Evolutionary conservation across 768 basidiomycete genomes (phyloP).

Genomic region (Suillus fuscotomentosus): DNA sequence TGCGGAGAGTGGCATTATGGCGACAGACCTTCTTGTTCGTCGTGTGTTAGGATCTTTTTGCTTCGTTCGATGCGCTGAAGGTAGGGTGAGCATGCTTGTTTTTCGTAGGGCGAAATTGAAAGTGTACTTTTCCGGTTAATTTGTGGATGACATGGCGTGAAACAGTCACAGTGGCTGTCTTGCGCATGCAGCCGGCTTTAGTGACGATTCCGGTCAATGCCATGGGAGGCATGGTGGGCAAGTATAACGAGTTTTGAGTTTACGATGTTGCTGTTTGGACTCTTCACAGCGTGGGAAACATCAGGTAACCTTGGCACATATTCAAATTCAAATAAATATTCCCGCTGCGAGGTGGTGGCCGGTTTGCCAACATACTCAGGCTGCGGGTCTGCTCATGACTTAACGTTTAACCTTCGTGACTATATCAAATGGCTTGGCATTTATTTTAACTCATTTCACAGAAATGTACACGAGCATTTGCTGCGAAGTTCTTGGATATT

Average conservation of each 20-base stretch:
- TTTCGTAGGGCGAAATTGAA: background rate
- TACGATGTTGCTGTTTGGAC: background rate
- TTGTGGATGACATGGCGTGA: constrained; percentile 72
- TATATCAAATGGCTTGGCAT: too few relatives aligned
- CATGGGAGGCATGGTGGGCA: constrained; percentile 69
- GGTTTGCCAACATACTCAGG: too few relatives aligned
- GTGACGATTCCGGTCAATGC: constrained; percentile 72
- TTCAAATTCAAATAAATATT: too few relatives aligned
- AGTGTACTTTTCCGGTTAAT: constrained; percentile 70
- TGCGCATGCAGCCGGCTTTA: constrained; percentile 80
- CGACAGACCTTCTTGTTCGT: constrained; percentile 64
- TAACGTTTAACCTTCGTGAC: too few relatives aligned
- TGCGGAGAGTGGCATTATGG: background rate
- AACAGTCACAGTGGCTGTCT: constrained; percentile 83
- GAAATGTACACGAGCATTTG: too few relatives aligned
- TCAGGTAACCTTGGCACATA: background rate
- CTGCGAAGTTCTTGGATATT: too few relatives aligned
- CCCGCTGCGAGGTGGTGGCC: too few relatives aligned
- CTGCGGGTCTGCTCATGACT: too few relatives aligned
- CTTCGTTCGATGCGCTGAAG: constrained; percentile 67
- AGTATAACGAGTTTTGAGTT: background rate
- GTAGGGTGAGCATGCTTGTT: constrained; percentile 3
- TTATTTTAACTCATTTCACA: too few relatives aligned
- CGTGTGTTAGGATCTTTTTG: constrained; percentile 79
- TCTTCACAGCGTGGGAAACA: background rate